Base-by-base conservation (phyloP, 108 stramenopile genomes). In the Chaetoceros muelleri region DNA sequence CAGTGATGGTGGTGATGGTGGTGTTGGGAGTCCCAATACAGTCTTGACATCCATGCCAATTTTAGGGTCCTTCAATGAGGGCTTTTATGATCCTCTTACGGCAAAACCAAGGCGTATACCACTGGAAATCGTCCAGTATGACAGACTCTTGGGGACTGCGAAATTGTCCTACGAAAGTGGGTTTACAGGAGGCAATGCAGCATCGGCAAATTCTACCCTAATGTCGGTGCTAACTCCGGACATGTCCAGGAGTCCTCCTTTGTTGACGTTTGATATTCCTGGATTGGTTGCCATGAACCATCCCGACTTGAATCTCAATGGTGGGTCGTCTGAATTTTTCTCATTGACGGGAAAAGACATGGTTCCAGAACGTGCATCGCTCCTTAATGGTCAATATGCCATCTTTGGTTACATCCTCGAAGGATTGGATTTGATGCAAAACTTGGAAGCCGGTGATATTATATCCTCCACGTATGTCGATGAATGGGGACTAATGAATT, bases 11-110 rank as follows among this genome's bases (percentile, higher is more conserved):
- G 51, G 50, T 17, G 50, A 24, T 30, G 2, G 49, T 30, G 53
- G 44, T n/a, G 34, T 31, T n/a, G 48, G 70, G 26, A 61, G 56
- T 24, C 53, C 62, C n/a, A n/a, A n/a, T n/a, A 18, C 66, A 48
- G 21, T 64, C 66, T 28, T 65, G 51, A 64, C 55, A 48, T 51
- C 29, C 44, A 17, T 85, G n/a, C 81, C 82, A 24, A 60, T 91
- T 28, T 48, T 85, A 27, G 89, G 89, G 24, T 82, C 82, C 2
- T 91, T 73, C 52, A 72, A 87, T 46, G 89, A 91, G 72, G 89
- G 89, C 0, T 89, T 89, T 57, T 89, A 89, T 52, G 81, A 82
- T 61, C 87, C 87, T 25, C 71, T 89, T 30, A 89, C 87, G 20
- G 89, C 75, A 5, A 86, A 85, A 58, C 76, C 80, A 20, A 68